Base-by-base conservation (phyloP, 371 early-diverging fungal species). In the Haplosporangium sp. region DNA sequence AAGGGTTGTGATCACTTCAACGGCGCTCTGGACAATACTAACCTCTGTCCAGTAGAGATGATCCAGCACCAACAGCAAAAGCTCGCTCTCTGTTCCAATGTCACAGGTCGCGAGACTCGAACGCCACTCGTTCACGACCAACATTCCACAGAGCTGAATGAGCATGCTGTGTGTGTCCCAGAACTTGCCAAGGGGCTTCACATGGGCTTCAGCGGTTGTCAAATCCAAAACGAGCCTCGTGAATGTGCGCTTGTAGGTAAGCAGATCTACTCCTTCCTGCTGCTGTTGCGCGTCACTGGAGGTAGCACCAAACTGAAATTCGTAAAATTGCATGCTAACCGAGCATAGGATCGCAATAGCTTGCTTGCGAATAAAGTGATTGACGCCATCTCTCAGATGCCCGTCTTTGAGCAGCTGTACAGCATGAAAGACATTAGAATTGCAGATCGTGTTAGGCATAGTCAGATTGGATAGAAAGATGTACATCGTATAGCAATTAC, bases 1-100 rank as follows among this genome's bases (percentile, higher is more conserved):
- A 51, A 94, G 80, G 0, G 90, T 72, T 20, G 82, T 84, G n/a
- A 94, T 73, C 38, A 92, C 89, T 69, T 93, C 92, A 10, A 87
- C 83, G 2, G 91, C 89, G 10, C 89, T 87, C 63, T 86, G 85
- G 1, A 93, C 90, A 38, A 91, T 82, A 4, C 87, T 76, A 2
- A 89, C 66, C 54, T 87, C 88, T 46, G 84, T 83, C 84, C 87
- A 85, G 51, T 91, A 90, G 51, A 95, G 77, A 58, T 92, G 90
- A 67, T 91, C 90, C 29, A 93, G 73, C n/a, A 95, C 66, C 16
- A 83, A 73, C 21, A 80, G 50, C 18, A 95, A 69, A 56, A 90
- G 85, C 66, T 92, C 91, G 52, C 89, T 82, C 46, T 90, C 80
- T 8, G 85, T 62, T 13, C 80, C 83, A 29, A 77, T 77, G 41